These are phyloP conservation scores for Fusarium vanettenii DNA, from an alignment of 2,329 filamentous ascomycete genomes.

Conservation along the genomic window DNA sequence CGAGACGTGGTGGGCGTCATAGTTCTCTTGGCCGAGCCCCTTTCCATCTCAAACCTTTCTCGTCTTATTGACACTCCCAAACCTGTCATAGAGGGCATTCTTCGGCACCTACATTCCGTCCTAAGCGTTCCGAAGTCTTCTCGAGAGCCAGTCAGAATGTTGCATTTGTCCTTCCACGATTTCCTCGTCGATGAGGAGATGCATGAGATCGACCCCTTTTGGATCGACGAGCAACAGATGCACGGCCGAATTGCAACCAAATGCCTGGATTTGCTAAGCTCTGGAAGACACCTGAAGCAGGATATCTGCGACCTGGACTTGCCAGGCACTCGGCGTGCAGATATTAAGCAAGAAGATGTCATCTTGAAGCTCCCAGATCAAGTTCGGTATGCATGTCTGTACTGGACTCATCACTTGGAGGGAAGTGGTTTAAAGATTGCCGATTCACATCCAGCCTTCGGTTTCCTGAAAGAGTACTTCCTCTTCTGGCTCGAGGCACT, in stretches of 20 bases:
- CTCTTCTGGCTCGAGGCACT: neutral
- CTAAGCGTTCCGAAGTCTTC: neutral
- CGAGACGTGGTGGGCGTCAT: slow-evolving; percentile 39
- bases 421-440: neutral
- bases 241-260: slow-evolving; percentile 46
- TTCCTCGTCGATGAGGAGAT: slow-evolving; percentile 49
- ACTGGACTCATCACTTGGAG: slow-evolving; percentile 44
- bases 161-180: slow-evolving; percentile 51
- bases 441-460: neutral
- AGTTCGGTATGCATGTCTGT: slow-evolving; percentile 55
- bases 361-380: slow-evolving; percentile 21
- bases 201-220: slow-evolving; percentile 46
- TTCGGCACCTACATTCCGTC: slow-evolving; percentile 35
- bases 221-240: slow-evolving; percentile 49
- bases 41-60: slow-evolving; percentile 23
- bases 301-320: slow-evolving; percentile 6
- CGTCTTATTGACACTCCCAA: neutral
- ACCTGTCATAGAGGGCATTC: slow-evolving; percentile 20
- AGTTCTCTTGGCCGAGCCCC: slow-evolving; percentile 39
- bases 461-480: neutral
- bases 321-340: neutral
- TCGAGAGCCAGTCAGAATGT: neutral
- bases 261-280: neutral
- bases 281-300: neutral
- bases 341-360: neutral